A percentile compares a stretch with the other conserved stretches of the same genome.
These are phyloP conservation scores for Mycosphaerella sp. DNA, from an alignment of 2,329 filamentous ascomycete species.

Conservation along the genomic window DNA sequence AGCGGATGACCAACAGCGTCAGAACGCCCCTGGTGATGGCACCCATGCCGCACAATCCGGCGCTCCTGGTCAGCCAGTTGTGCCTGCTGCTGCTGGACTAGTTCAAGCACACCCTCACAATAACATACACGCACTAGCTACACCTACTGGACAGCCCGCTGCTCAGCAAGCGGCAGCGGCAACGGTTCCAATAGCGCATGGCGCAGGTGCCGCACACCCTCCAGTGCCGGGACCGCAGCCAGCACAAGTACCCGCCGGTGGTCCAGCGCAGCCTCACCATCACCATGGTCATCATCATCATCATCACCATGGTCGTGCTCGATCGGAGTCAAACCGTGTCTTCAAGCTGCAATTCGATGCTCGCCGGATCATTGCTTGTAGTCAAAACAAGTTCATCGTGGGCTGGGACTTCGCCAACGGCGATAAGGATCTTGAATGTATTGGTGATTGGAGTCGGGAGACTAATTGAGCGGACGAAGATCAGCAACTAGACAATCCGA, in stretches of 20 bases:
- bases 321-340: constrained; percentile 53
- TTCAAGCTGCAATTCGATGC: constrained; percentile 98
- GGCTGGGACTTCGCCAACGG: constrained; percentile 96
- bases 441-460: constrained; percentile 32
- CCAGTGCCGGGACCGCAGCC: neutral
- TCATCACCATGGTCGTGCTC: constrained; percentile 25
- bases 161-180: neutral
- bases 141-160: neutral
- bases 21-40: neutral
- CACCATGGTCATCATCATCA: constrained; percentile 16
- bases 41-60: neutral
- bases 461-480: constrained; percentile 18
- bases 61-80: neutral
- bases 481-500: no score
- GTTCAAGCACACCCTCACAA: neutral
- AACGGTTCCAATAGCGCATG: constrained; percentile 1
- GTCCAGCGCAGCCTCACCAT: constrained; percentile 30
- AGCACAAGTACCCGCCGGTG: constrained; percentile 26
- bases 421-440: constrained; percentile 54
- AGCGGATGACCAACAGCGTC: constrained; percentile 13
- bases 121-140: neutral
- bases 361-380: constrained; percentile 87
- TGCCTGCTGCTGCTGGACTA: neutral
- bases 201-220: constrained; percentile 3
- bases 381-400: constrained; percentile 83